These are phyloP conservation scores for Dothiorella sarmentorum DNA, from an alignment of 2,329 filamentous ascomycete species.

Conservation along the genomic window DNA sequence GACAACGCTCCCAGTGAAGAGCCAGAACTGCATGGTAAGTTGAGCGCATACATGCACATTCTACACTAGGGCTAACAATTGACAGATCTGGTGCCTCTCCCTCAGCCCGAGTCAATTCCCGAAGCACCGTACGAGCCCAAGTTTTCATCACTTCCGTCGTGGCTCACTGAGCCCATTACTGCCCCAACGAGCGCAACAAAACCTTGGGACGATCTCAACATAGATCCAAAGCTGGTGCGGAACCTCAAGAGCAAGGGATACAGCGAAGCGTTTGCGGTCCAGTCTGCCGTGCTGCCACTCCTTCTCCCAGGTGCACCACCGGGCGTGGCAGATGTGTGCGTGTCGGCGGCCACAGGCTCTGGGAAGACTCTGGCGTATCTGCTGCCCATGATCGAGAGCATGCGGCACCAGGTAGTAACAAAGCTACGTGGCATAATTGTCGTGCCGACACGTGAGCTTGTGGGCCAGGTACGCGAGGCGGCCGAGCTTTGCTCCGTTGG, in stretches of 20 bases:
- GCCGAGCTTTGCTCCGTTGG: slow-evolving; percentile 65
- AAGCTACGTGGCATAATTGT: slow-evolving; percentile 77
- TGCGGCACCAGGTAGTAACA: slow-evolving; percentile 63
- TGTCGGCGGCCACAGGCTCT: slow-evolving; percentile 91
- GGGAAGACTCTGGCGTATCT: slow-evolving; percentile 94
- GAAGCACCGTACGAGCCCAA: slow-evolving; percentile 58
- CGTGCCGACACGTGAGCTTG: slow-evolving; percentile 85
- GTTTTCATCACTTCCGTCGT: slow-evolving; percentile 76
- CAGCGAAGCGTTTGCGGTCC: slow-evolving; percentile 70
- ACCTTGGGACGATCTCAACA: slow-evolving; percentile 62
- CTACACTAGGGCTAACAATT: background rate
- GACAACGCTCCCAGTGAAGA: slow-evolving; percentile 24
- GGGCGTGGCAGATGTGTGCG: slow-evolving; percentile 73
- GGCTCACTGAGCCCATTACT: slow-evolving; percentile 73
- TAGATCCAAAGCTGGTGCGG: slow-evolving; percentile 58
- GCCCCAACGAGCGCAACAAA: slow-evolving; percentile 59
- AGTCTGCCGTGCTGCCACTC: slow-evolving; percentile 75
- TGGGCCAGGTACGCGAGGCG: slow-evolving; percentile 77
- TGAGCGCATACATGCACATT: background rate
- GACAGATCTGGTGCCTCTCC: slow-evolving; percentile 70
- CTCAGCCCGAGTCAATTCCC: slow-evolving; percentile 66
- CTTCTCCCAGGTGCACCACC: slow-evolving; percentile 64
- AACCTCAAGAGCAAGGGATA: slow-evolving; percentile 67
- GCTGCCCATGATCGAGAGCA: slow-evolving; percentile 74
- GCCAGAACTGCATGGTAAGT: slow-evolving; percentile 51